phyloP scores from a whole-genome alignment of 768 basidiomycete genomes.

The Tylopilus sp. region DNA sequence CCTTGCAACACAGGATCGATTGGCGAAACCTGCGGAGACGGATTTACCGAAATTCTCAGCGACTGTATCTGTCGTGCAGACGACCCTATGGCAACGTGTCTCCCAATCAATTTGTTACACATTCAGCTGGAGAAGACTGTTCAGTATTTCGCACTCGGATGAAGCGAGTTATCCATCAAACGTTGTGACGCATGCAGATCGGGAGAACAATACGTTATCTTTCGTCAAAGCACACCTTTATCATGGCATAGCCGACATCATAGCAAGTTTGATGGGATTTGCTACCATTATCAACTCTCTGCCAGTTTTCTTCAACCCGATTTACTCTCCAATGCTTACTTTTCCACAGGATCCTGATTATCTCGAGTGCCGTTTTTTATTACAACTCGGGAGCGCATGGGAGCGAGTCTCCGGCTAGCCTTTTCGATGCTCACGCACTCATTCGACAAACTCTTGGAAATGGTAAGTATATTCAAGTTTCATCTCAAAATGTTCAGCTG shows the following conservation, averaged over 20 bases:
- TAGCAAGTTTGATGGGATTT: constrained; percentile 69
- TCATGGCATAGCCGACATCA: constrained; percentile 65
- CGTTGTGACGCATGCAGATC: constrained; percentile 47
- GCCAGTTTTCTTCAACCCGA: constrained; percentile 37
- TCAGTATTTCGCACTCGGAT: constrained; percentile 24
- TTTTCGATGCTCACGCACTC: constrained; percentile 82
- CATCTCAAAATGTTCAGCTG: background rate
- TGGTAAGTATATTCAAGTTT: constrained; percentile 41
- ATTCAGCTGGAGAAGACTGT: constrained; percentile 16
- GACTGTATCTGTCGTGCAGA: constrained; percentile 2
- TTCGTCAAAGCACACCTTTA: constrained; percentile 63
- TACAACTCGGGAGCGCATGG: constrained; percentile 43
- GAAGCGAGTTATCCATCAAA: constrained; percentile 18
- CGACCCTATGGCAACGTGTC: constrained; percentile 23
- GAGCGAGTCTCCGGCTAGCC: constrained; percentile 52
- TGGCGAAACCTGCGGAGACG: constrained; percentile 34
- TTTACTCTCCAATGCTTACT: background rate
- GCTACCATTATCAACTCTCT: constrained; percentile 86
- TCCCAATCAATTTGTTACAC: constrained; percentile 4
- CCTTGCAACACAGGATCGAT: constrained; percentile 78
- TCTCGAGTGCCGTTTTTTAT: constrained; percentile 82
- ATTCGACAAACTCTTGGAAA: constrained; percentile 65
- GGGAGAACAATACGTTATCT: constrained; percentile 50
- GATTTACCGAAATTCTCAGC: constrained; percentile 15
- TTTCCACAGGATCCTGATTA: constrained; percentile 63